Evolutionary conservation across 768 basidiomycete genomes (phyloP), one percentile per base, ranked within the genome.

Genomic region (Kwoniella dendrophila): DNA sequence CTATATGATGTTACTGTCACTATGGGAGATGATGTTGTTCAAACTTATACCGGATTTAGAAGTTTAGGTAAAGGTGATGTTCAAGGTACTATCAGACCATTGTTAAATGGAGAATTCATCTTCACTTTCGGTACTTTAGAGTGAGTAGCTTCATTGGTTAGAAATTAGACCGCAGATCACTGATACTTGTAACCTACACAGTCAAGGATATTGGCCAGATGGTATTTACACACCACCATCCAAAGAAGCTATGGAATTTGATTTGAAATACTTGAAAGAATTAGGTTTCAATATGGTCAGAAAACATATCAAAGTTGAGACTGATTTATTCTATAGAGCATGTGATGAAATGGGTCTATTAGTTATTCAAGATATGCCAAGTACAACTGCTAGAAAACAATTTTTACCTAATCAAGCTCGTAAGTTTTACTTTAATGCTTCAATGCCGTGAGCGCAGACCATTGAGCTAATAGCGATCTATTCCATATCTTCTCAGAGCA

Each of bases 161-260:
- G 36, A 38, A 6, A 14, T 43, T 20, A 14, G 41, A 32, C 54
- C 44, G 3, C 3, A 4, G 16, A 18, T 40, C 2, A 26, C 22
- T 4, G 5, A 41, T 51, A 47, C 26, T 20, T 32, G 33, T 32
- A 16, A 34, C 16, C 24, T 30, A 18, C 32, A 0, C 22, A 68
- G 67, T 33, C 67, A 68, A 55, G 67, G 67, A 30, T 68, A 61
- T 56, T 68, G 67, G 67, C 67, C 67, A n/a, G 67, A 68, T 38
- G 67, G 67, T 11, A 14, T 68, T 3, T 68, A 65, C 51, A 65
- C 63, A 0, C 63, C 67, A 11, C 67, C 67, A n/a, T 49, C 48
- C 11, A 49, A 62, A 50, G 67, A 65, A 45, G 67, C 67, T 2
- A 65, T 68, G 63, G 50, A 48, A 12, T 68, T 62, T 52, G 67